These are phyloP conservation scores for Pseudogymnoascus sp. DNA, from an alignment of 2,329 filamentous ascomycete genomes.

Conservation along the genomic window DNA sequence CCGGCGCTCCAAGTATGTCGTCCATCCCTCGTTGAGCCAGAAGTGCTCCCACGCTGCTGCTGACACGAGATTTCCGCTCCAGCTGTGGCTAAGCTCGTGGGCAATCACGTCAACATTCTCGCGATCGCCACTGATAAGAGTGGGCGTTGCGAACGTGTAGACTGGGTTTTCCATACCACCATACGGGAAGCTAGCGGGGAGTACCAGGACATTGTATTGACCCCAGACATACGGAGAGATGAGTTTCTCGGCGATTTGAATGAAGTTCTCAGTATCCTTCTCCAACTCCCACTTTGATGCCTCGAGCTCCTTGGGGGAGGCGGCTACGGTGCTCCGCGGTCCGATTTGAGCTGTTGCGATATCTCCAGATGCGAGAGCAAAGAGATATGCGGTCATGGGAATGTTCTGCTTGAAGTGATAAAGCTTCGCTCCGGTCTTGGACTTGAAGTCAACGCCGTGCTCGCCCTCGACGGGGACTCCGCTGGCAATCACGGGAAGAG, in stretches of 20 bases:
- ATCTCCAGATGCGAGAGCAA: conserved; percentile 84
- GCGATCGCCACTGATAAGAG: conserved; percentile 81
- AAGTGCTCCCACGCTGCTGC: conserved; percentile 78
- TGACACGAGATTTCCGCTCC: conserved; percentile 82
- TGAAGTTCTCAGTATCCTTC: conserved; percentile 83
- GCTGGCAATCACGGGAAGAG: conserved; percentile 84
- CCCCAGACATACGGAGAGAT: conserved; percentile 91
- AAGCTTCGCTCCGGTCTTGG: conserved; percentile 44
- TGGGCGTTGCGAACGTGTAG: conserved; percentile 92
- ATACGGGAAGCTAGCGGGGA: conserved; percentile 86
- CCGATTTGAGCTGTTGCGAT: conserved; percentile 81
- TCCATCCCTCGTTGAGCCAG: conserved; percentile 80
- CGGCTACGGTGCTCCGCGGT: conserved; percentile 75
- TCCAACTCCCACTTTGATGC: conserved; percentile 89
- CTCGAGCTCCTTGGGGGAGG: conserved; percentile 78
- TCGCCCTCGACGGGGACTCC: conserved; percentile 56
- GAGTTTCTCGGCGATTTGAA: conserved; percentile 73
- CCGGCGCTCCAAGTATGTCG: conserved; percentile 84
- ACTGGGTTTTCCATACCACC: conserved; percentile 80
- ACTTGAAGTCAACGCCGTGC: conserved; percentile 45
- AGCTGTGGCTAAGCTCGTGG: conserved; percentile 70
- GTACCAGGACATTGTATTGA: conserved; percentile 85
- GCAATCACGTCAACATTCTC: conserved; percentile 96
- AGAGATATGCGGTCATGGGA: conserved; percentile 90
- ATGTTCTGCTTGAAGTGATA: conserved; percentile 87